phyloP scores from a whole-genome alignment of 192 early-diverging fungal species.

The Podila horticola region DNA sequence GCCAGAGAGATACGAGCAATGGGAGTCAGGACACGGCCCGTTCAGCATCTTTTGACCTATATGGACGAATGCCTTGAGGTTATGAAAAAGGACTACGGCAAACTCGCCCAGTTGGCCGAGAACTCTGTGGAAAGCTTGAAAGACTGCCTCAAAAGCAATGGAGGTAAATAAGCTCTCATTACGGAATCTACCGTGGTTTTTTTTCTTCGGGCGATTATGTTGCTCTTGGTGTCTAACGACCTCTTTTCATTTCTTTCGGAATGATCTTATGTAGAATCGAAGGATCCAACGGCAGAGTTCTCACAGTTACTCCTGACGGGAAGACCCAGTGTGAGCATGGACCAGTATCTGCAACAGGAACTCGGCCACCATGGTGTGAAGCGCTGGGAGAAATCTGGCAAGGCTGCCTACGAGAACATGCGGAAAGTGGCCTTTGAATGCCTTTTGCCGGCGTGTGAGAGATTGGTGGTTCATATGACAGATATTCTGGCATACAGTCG shows the following conservation, averaged over 20 bases:
- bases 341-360: conserved; percentile 30
- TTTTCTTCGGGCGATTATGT: too few species aligned
- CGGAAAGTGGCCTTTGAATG: conserved; percentile 45
- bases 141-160: conserved; percentile 13
- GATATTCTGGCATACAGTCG: conserved; percentile 38
- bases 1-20: conserved; percentile 24
- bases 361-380: conserved; percentile 27
- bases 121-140: conserved; percentile 24
- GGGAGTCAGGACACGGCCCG: conserved; percentile 17
- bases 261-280: conserved; percentile 12
- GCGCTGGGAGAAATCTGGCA: conserved; percentile 34
- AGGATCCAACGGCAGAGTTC: conserved; percentile 26
- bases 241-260: neutral
- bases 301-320: conserved; percentile 33
- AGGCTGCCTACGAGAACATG: conserved; percentile 22
- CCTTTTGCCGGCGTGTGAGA: conserved; percentile 31
- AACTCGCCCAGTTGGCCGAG: conserved; percentile 15
- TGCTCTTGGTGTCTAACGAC: neutral
- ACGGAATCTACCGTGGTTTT: too few species aligned
- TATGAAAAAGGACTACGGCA: conserved; percentile 26
- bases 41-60: conserved; percentile 19
- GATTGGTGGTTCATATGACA: conserved; percentile 23
- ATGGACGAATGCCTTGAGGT: conserved; percentile 16
- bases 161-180: conserved; percentile 3
- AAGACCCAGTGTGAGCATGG: conserved; percentile 18